phyloP scores from a whole-genome alignment of 208 protist species.

The Trypanosoma scelopori region DNA sequence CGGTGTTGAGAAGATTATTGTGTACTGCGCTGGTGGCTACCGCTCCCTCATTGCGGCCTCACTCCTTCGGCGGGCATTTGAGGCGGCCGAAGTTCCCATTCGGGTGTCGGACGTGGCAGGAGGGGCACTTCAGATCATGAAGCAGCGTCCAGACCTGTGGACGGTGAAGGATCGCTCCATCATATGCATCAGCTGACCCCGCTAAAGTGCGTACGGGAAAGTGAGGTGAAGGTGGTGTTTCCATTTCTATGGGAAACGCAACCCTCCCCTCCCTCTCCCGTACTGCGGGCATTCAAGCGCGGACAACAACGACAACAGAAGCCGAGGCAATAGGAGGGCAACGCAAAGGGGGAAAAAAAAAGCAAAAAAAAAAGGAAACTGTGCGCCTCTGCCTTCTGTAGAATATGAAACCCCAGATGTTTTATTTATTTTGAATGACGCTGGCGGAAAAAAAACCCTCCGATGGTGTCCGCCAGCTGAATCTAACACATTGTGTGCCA shows the following conservation, averaged over 20 bases:
- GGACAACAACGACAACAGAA: not conserved
- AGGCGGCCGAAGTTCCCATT: slow-evolving; percentile 33
- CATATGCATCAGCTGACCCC: slow-evolving; percentile 87
- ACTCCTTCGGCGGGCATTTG: slow-evolving; percentile 60
- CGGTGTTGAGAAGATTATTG: slow-evolving; percentile 40
- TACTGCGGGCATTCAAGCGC: not conserved
- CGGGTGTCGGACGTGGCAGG: slow-evolving; percentile 57
- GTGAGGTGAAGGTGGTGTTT: not conserved
- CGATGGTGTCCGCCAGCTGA: slow-evolving; percentile 27
- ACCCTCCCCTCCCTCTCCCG: not conserved
- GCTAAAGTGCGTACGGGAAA: slow-evolving; percentile 38
- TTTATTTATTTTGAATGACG: slow-evolving; percentile 25
- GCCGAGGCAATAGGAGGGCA: not conserved
- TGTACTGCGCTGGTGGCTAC: slow-evolving; percentile 81
- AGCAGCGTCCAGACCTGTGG: slow-evolving; percentile 77
- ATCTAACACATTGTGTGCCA: slow-evolving; percentile 15
- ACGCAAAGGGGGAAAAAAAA: too few species aligned
- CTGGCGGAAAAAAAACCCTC: slow-evolving; percentile 24
- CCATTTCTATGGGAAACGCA: not conserved
- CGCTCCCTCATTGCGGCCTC: slow-evolving; percentile 77
- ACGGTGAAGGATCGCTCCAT: slow-evolving; percentile 79
- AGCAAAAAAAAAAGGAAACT: slow-evolving; percentile 1
- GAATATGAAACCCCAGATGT: not conserved
- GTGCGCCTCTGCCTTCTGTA: not conserved
- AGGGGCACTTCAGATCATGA: slow-evolving; percentile 82